These are phyloP conservation scores for Mesembryanthemum crystallinum DNA, from an alignment of 148 eudicot species.

Conservation along the genomic window DNA sequence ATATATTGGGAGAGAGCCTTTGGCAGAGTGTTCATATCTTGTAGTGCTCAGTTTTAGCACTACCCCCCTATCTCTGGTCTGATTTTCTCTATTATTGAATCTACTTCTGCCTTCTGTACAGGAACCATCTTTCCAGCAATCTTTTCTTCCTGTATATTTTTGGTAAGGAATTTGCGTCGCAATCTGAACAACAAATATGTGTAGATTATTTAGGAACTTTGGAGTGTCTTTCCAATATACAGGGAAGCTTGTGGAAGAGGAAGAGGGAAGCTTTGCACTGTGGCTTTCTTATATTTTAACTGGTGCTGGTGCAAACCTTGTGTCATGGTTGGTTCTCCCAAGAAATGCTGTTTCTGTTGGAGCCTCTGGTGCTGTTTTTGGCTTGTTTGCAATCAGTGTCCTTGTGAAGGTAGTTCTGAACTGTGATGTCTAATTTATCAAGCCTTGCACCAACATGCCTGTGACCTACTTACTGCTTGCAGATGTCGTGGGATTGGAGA, in stretches of 20 bases:
- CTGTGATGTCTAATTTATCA: not conserved
- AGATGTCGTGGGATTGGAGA: constrained; percentile 99
- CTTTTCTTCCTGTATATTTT: constrained; percentile 95
- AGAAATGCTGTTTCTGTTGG: constrained; percentile 97
- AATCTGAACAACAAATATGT: not conserved
- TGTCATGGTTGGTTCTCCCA: constrained; percentile 89
- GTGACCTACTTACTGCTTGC: constrained; percentile 27
- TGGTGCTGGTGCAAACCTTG: constrained; percentile 95
- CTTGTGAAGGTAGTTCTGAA: constrained; percentile 68
- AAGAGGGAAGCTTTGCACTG: constrained; percentile 85
- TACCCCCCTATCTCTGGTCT: not conserved
- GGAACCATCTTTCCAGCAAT: constrained; percentile 98
- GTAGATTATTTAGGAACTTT: not conserved
- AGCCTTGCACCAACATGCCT: not conserved
- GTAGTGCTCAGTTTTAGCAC: not conserved
- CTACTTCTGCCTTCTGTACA: constrained; percentile 32
- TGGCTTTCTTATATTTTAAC: constrained; percentile 94
- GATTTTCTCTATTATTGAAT: constrained; percentile 7
- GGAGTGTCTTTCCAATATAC: constrained; percentile 15
- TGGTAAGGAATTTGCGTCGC: constrained; percentile 47
- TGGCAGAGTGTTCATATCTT: not conserved
- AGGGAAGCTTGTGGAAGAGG: constrained; percentile 99
- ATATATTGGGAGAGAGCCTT: not conserved
- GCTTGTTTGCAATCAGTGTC: constrained; percentile 95
- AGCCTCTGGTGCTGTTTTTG: constrained; percentile 96